phyloP scores from a whole-genome alignment of 2,329 filamentous ascomycete species.

The Thermothelomyces thermophilus region DNA sequence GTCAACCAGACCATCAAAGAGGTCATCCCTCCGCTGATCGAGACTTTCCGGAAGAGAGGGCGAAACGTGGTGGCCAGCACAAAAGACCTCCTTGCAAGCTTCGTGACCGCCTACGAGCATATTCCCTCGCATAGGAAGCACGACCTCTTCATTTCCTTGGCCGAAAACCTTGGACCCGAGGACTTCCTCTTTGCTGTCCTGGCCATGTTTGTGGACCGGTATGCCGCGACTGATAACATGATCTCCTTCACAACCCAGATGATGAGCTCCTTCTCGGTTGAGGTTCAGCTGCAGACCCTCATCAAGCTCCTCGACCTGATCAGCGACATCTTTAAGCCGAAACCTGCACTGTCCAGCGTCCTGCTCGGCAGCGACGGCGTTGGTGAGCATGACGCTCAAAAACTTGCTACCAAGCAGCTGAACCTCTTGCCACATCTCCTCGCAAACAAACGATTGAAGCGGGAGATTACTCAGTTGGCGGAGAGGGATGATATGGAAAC shows the following conservation, averaged over 20 bases:
- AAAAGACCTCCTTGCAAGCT: conserved; percentile 87
- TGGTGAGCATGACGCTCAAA: conserved; percentile 41
- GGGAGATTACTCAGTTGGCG: conserved; percentile 50
- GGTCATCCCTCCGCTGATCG: conserved; percentile 85
- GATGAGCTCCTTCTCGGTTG: conserved; percentile 63
- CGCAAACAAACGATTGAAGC: conserved; percentile 49
- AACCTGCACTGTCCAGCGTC: conserved; percentile 64
- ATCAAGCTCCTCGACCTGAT: conserved; percentile 70
- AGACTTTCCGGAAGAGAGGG: conserved; percentile 74
- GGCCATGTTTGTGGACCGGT: conserved; percentile 85
- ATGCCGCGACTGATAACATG: conserved; percentile 68
- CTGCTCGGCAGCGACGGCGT: conserved; percentile 57
- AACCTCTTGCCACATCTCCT: conserved; percentile 52
- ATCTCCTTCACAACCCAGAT: conserved; percentile 70
- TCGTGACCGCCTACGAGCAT: conserved; percentile 93
- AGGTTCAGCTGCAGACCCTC: conserved; percentile 71
- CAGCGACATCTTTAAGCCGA: conserved; percentile 66
- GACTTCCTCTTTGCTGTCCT: conserved; percentile 86
- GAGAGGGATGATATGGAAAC: conserved; percentile 59
- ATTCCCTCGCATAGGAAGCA: conserved; percentile 81
- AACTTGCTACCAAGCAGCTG: conserved; percentile 49
- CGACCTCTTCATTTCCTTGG: conserved; percentile 75
- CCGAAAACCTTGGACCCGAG: conserved; percentile 74
- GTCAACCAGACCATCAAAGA: conserved; percentile 92
- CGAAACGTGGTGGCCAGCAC: conserved; percentile 73